These are phyloP conservation scores for Escallonia rubra DNA, from an alignment of 129 eudicot genomes.

Conservation along the genomic window DNA sequence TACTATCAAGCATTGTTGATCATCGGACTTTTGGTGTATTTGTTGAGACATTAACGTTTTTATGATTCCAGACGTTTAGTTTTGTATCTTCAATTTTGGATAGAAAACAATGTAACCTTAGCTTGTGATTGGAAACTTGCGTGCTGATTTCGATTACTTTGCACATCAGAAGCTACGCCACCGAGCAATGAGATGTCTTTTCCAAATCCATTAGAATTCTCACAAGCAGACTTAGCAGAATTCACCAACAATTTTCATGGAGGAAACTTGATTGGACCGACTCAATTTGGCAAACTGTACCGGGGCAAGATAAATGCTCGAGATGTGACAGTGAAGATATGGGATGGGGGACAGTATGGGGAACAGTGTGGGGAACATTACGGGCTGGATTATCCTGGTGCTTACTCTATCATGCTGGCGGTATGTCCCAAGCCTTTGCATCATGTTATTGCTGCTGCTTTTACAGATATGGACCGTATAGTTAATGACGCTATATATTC, in stretches of 20 bases:
- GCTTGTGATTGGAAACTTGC: too few species aligned
- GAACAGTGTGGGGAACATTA: background rate
- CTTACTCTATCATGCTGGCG: background rate
- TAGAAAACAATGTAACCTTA: too few species aligned
- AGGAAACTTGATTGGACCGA: background rate
- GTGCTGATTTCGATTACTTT: too few species aligned
- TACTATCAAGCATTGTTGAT: too few species aligned
- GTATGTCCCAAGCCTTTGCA: background rate
- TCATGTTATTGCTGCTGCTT: background rate
- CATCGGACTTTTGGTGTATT: too few species aligned
- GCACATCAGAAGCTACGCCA: too few species aligned
- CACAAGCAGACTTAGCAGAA: background rate
- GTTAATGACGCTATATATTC: background rate
- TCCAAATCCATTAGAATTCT: too few species aligned
- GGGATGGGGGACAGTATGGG: background rate
- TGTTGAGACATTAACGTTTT: too few species aligned
- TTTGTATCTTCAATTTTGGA: too few species aligned
- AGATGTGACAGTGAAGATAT: background rate
- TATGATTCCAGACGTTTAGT: too few species aligned
- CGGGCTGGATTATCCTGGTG: background rate
- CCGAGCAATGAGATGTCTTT: too few species aligned
- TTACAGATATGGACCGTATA: background rate
- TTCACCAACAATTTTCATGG: background rate
- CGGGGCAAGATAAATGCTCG: background rate
- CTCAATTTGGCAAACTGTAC: background rate